A percentile compares a stretch with the other conserved stretches of the same genome.
Conservation (phyloP, 768 basidiomycete genomes). For the Auriscalpium orientale region DNA sequence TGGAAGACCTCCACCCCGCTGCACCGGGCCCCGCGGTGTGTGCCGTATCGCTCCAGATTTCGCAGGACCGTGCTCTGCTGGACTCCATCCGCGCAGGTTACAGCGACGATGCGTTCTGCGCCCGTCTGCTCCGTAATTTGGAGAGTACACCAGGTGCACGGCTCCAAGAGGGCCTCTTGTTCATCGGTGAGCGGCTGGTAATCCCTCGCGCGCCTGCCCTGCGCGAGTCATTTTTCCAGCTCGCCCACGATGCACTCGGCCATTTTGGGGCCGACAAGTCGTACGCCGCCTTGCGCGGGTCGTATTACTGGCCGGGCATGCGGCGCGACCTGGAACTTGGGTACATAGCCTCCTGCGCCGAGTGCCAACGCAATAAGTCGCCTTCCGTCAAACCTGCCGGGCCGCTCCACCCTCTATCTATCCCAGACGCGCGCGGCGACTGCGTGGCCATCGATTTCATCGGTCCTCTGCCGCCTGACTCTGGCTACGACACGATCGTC, state of each 20-base stretch:
- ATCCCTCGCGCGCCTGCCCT: background rate
- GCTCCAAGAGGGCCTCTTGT: background rate
- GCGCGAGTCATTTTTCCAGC: slow-evolving; percentile 1
- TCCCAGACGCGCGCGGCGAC: slow-evolving; percentile 13
- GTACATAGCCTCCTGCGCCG: too few relatives aligned
- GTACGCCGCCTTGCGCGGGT: too few relatives aligned
- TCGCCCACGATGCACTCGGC: too few relatives aligned
- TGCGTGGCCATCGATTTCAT: slow-evolving; percentile 21
- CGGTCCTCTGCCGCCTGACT: too few relatives aligned
- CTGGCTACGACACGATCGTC: slow-evolving; percentile 19
- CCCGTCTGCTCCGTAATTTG: background rate
- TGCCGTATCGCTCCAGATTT: too few relatives aligned
- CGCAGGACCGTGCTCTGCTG: too few relatives aligned
- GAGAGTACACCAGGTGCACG: background rate
- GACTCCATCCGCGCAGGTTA: slow-evolving; percentile 11
- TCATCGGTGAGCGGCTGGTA: too few relatives aligned
- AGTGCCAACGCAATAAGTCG: too few relatives aligned
- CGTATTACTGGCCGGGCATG: too few relatives aligned
- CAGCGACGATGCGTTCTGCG: slow-evolving; percentile 5
- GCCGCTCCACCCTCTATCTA: slow-evolving; percentile 17
- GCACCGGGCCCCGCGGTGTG: background rate
- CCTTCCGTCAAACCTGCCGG: slow-evolving; percentile 16
- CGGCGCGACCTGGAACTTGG: too few relatives aligned
- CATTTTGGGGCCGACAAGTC: too few relatives aligned
- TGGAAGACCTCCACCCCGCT: background rate